phyloP scores from a whole-genome alignment of 78 protist species.

The Polysphondylium violaceum region DNA sequence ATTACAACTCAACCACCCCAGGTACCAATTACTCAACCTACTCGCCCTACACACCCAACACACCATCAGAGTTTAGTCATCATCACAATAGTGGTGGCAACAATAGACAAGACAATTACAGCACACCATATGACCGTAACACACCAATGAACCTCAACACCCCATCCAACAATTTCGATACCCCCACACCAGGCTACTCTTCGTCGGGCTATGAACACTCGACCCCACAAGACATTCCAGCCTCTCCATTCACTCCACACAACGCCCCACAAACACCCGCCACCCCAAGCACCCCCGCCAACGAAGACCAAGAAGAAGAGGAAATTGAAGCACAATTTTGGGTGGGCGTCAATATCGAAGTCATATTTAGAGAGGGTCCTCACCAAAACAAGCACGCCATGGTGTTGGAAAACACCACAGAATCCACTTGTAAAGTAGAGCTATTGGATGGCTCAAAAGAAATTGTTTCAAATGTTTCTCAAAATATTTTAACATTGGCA shows the following conservation, averaged over 20 bases:
- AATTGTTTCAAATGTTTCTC: constrained; percentile 22
- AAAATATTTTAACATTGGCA: constrained; percentile 14
- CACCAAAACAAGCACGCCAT: constrained; percentile 28
- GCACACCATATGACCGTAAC: constrained; percentile 33
- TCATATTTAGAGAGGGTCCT: constrained; percentile 3
- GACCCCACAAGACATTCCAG: constrained; percentile 56
- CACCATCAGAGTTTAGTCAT: constrained; percentile 47
- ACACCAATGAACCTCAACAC: constrained; percentile 13
- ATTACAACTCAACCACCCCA: constrained; percentile 35
- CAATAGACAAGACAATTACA: background rate
- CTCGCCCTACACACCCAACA: constrained; percentile 58
- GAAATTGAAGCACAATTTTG: constrained; percentile 35
- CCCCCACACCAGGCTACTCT: constrained; percentile 48
- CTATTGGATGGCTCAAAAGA: constrained; percentile 9
- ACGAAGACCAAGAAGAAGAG: constrained; percentile 54
- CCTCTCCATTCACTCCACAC: constrained; percentile 69
- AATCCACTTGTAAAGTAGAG: constrained; percentile 28
- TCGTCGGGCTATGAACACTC: constrained; percentile 7
- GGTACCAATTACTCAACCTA: constrained; percentile 17
- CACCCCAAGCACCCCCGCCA: constrained; percentile 46
- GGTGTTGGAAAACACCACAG: constrained; percentile 9
- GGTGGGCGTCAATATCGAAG: constrained; percentile 49
- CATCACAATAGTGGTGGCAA: background rate
- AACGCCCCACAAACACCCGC: constrained; percentile 71
- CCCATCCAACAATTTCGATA: constrained; percentile 3